Conservation (phyloP, 179 eudicot species). For the Patellifolia procumbens region DNA sequence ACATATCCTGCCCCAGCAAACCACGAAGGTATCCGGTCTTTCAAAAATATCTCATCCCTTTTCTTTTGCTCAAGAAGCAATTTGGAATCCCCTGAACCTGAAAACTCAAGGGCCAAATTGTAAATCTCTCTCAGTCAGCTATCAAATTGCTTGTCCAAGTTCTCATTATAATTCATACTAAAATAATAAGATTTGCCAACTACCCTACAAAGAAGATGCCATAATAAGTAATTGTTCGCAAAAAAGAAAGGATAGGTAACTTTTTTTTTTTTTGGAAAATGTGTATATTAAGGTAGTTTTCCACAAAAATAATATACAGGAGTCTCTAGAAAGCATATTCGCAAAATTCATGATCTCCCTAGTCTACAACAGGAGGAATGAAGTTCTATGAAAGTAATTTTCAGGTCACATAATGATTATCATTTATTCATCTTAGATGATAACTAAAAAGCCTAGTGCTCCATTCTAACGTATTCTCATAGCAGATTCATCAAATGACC, state of each 20-base stretch:
- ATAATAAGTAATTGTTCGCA: too few species aligned
- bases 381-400: not conserved
- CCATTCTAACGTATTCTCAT: not conserved
- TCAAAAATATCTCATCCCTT: slow-evolving; percentile 64
- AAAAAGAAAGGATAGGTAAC: too few species aligned
- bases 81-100: slow-evolving; percentile 64
- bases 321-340: not conserved
- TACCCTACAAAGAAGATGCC: too few species aligned
- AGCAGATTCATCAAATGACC: not conserved
- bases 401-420: not conserved
- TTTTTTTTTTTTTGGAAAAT: too few species aligned
- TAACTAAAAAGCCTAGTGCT: not conserved
- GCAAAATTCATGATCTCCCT: not conserved
- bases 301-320: not conserved
- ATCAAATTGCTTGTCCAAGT: not conserved
- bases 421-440: not conserved
- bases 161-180: too few species aligned
- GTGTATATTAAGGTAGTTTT: too few species aligned
- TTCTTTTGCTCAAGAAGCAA: slow-evolving; percentile 58
- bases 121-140: not conserved
- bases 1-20: slow-evolving; percentile 90
- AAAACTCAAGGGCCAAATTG: slow-evolving; percentile 17
- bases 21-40: slow-evolving; percentile 83
- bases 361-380: not conserved
- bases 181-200: too few species aligned